Base-by-base conservation (phyloP, 1,284 basidiomycete genomes). In the Trichosporon sp. region DNA sequence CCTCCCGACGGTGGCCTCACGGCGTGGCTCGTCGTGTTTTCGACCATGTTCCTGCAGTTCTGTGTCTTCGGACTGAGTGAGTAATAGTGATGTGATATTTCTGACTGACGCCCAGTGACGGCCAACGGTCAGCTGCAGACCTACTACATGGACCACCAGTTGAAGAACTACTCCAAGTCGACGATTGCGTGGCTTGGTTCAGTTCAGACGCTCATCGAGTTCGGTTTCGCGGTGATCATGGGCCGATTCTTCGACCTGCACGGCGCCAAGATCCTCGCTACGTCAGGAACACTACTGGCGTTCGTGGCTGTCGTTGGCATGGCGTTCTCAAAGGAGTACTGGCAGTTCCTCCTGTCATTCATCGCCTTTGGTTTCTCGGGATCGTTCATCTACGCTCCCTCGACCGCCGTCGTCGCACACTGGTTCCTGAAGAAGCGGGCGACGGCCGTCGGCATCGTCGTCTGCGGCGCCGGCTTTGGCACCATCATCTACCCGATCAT, bases 161-260 rank as follows among this genome's bases (percentile, higher is more conserved):
- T 84, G 38, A 46, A 64, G 8, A 67, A 71, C 5, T 78, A 80
- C 56, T 71, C 76, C 11, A 75, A 79, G 71, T 78, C 81, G 1
- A 71, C 77, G 61, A 76, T 84, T 12, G 77, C 83, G 77, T 83
- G 83, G 81, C 76, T 82, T 11, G 78, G 79, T 1, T 80, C 80
- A 0, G 71, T 83, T 35, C 76, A 78, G 65, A 70, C 76, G 6
- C 77, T 80, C 61, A 69, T 81, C 65, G 75, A 76, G 37, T 83
- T 83, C 68, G 68, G 68, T 2, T 73, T 77, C 32, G 78, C 79
- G 3, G 73, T 82, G 31, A 68, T 81, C 11, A 68, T 77, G 2
- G 83, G 83, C 1, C 75, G 83, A 48, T 80, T 77, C 67, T 83
- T 84, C 70, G 83, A 84, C 70, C 69, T 79, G 7, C 80, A 84